Evolutionary conservation across 176 grass and related monocot species (phyloP).

Genomic region (Zea luxurians): DNA sequence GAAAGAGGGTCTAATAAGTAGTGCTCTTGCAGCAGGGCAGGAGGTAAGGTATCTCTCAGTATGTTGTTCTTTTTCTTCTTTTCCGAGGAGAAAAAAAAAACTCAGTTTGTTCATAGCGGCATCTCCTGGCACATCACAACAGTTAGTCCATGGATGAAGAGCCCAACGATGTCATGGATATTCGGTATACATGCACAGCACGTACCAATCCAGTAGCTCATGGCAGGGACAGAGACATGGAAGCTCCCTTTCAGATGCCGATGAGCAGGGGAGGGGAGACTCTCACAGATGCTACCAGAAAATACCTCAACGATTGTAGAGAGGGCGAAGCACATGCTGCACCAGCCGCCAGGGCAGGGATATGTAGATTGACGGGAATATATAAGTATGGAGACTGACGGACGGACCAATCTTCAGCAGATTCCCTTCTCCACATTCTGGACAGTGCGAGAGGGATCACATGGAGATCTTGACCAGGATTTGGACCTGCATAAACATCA

Average conservation of each 20-base stretch:
- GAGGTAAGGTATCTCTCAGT: neutral
- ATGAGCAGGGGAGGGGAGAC: neutral
- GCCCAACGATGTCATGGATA: conserved; percentile 37
- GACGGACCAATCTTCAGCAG: conserved; percentile 26
- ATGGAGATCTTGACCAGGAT: conserved; percentile 34
- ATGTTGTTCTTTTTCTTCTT: neutral
- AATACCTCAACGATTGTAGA: neutral
- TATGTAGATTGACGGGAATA: conserved; percentile 35
- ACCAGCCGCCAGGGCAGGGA: conserved; percentile 22
- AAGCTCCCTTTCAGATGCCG: conserved; percentile 30
- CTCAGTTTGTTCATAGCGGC: neutral
- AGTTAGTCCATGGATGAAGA: conserved; percentile 2
- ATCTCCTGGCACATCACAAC: conserved; percentile 11
- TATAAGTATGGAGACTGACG: conserved; percentile 24
- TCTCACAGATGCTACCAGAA: conserved; percentile 29
- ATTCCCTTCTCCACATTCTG: conserved; percentile 37
- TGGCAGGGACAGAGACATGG: neutral
- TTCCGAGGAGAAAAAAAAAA: neutral
- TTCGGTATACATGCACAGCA: conserved; percentile 4
- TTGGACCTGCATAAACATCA: conserved; percentile 34
- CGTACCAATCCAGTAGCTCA: conserved; percentile 36
- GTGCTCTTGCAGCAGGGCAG: neutral
- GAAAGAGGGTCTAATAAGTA: neutral
- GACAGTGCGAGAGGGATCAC: conserved; percentile 46
- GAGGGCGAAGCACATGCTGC: conserved; percentile 6